Evolutionary conservation across 805 yeast genomes (phyloP), one percentile per base, ranked within the genome.

Genomic region (Hanseniaspora occidentalis): DNA sequence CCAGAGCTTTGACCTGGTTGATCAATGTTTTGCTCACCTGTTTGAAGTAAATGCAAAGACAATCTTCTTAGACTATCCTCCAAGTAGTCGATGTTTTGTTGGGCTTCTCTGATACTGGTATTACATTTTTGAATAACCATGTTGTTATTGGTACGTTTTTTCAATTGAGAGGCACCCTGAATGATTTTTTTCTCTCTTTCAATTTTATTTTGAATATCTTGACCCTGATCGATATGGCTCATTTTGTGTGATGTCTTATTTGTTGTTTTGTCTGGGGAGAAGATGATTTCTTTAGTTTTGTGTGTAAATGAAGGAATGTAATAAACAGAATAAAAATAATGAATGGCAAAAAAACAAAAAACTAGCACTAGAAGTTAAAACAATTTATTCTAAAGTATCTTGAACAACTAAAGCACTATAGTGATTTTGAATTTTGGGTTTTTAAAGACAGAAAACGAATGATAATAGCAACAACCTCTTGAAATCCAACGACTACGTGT

Each of bases 111-210:
- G 50, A 92, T 86, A 52, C 80, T 84, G 21, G 85, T 76, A 61
- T 85, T 88, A 66, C 96, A 88, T 56, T 82, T 78, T 58, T 84
- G 94, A 49, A 88, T 85, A 36, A 89, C 96, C 49, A 73, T 75
- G 27, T 80, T 68, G 60, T 92, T 92, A 45, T 70, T 62, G 10
- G 97, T 84, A 48, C 77, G 77, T 56, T 78, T 77, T 57, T 84
- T 77, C 65, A 92, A 65, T 46, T 80, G 73, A 43, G 81, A 77
- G 41, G 94, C 92, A 41, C 96, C 97, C 45, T 75, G 78, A 37
- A 89, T 84, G 61, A 89, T 79, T 55, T 84, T 86, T 53, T 70
- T 69, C 62, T 92, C 96, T 43, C 95, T 73, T 50, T 83, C 89
- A 52, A 92, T 88, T 67, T 86, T 89, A 50, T 74, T 75, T 51